Evolutionary conservation across 352 stramenopile species (phyloP), one percentile per base, ranked within the genome.

Genomic region (Phytopythium boreale): DNA sequence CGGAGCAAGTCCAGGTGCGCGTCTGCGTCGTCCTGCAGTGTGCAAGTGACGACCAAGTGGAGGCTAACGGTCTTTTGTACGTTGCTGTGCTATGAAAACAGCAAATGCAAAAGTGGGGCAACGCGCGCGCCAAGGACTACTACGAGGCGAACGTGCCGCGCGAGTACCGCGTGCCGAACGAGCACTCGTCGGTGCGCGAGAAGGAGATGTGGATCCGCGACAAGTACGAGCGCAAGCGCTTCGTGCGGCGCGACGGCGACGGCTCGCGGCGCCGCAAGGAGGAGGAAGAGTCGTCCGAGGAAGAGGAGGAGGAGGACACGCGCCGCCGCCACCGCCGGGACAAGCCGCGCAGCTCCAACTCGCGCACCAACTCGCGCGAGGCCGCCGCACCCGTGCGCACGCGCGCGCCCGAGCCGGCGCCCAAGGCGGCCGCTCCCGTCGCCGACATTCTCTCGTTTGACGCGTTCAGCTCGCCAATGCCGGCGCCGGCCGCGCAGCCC

Each of bases 91-190:
- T n/a, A 39, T 14, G 34, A 2, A 2, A 39, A 20, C 51, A 90
- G 71, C 84, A 93, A 83, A 97, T 98, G 93, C 76, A 97, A 79
- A 87, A 89, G 37, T 95, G 90, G 82, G 93, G 93, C 56, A 98
- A 98, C 66, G 80, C 67, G 9, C 82, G 82, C 36, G 89, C 87
- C 44, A 98, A 98, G 64, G 82, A 73, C 11, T 96, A 96, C 70
- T 97, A 92, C 61, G 93, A 98, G 61, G 89, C 88, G 5, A 87
- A 85, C 34, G 75, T 96, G 26, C 88, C 89, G 27, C 62, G 75
- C 34, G 86, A 93, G 66, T 92, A 88, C 71, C 84, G 81, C 61
- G 72, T 87, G 27, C 87, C 87, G 29, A 93, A 79, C 60, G 87
- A 95, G 44, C 87, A 95, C 56, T 88, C 82, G 56, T 76, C 67